phyloP scores from a whole-genome alignment of 2,329 filamentous ascomycete species.

The Arthroderma uncinatum region DNA sequence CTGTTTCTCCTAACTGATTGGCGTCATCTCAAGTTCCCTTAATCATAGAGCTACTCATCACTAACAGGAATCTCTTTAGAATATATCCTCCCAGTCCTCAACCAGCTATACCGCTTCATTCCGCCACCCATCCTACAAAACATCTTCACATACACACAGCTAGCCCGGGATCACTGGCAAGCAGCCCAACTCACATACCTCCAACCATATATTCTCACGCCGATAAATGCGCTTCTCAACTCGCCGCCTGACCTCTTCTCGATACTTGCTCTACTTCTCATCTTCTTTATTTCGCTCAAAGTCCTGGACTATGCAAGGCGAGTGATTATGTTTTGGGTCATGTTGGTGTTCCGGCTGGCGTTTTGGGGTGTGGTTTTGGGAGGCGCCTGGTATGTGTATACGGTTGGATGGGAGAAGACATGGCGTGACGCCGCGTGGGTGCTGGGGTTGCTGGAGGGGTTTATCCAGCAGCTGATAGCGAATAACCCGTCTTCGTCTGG shows the following conservation, averaged over 20 bases:
- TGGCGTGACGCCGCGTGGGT: slow-evolving; percentile 36
- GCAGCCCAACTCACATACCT: slow-evolving; percentile 19
- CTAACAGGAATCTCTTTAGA: slow-evolving; percentile 14
- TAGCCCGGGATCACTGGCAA: not conserved
- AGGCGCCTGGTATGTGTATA: slow-evolving; percentile 45
- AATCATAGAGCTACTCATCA: not conserved
- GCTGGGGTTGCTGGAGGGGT: slow-evolving; percentile 55
- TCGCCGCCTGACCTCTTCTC: slow-evolving; percentile 28
- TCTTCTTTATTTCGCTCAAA: slow-evolving; percentile 53
- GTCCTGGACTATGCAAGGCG: slow-evolving; percentile 60
- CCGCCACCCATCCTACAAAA: slow-evolving; percentile 15
- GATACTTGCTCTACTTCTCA: slow-evolving; percentile 42
- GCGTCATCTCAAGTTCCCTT: too few relatives aligned
- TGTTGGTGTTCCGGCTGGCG: slow-evolving; percentile 50
- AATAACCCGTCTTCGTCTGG: slow-evolving; percentile 25
- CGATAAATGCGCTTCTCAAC: slow-evolving; percentile 27
- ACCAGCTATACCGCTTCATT: slow-evolving; percentile 13
- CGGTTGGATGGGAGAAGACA: slow-evolving; percentile 25
- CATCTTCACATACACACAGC: slow-evolving; percentile 21
- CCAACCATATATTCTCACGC: slow-evolving; percentile 40
- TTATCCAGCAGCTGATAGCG: slow-evolving; percentile 47
- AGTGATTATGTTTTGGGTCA: slow-evolving; percentile 64
- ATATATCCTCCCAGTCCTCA: slow-evolving; percentile 15
- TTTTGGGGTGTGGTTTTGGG: slow-evolving; percentile 53
- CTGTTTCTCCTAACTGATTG: too few relatives aligned